Evolutionary conservation across 1,284 basidiomycete species (phyloP).

Genomic region (Leccinum insolens): DNA sequence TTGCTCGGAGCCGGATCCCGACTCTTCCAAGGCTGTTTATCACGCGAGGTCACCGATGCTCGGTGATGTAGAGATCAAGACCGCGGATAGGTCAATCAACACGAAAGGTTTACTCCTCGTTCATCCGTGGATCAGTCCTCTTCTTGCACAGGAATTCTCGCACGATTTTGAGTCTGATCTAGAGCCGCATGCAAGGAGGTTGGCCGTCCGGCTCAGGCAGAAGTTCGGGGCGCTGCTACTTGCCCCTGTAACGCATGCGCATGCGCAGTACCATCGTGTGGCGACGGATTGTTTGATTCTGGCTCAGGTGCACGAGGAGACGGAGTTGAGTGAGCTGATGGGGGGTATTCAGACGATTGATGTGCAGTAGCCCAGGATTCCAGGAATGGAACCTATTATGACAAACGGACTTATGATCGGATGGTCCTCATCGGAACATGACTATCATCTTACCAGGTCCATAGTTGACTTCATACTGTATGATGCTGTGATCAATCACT

Average conservation of each 20-base stretch:
- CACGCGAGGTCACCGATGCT: not conserved
- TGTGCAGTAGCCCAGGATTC: conserved; percentile 6
- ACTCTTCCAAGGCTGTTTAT: not conserved
- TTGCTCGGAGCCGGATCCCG: not conserved
- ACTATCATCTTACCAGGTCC: not conserved
- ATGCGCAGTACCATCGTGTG: conserved; percentile 6
- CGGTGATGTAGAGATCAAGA: conserved; percentile 10
- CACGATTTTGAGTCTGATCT: not conserved
- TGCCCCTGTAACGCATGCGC: not conserved
- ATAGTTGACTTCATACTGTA: too few species aligned
- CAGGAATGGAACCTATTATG: not conserved
- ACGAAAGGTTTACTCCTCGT: conserved; percentile 5
- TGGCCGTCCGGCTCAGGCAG: not conserved
- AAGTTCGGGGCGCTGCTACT: conserved; percentile 12
- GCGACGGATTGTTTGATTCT: conserved; percentile 10
- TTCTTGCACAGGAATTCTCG: conserved; percentile 3
- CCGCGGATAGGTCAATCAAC: not conserved
- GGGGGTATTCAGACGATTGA: conserved; percentile 8
- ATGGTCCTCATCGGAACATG: not conserved
- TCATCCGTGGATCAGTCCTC: conserved; percentile 14
- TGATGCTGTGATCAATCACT: too few species aligned
- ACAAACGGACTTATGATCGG: not conserved
- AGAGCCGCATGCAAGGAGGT: not conserved
- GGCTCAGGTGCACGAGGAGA: conserved; percentile 1
- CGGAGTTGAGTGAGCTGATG: not conserved